A percentile compares a stretch with the other conserved stretches of the same genome.
Evolutionary conservation across 192 early-diverging fungal genomes (phyloP).

Genomic region (Linnemannia schmuckeri): DNA sequence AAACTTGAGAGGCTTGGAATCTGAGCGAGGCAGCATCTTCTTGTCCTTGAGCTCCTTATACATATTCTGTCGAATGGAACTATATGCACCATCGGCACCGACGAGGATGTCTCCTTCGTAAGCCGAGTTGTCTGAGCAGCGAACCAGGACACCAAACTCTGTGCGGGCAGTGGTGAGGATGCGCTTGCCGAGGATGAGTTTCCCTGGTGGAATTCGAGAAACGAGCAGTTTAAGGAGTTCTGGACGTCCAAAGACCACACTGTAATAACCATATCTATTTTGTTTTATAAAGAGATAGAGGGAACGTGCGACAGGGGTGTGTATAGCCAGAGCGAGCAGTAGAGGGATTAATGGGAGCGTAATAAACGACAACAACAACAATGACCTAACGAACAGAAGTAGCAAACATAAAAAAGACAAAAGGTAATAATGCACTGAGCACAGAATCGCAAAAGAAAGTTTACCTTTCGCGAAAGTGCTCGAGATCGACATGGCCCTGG

Average conservation of each 20-base stretch:
- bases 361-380: not conserved
- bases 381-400: not conserved
- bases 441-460: not conserved
- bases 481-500: constrained; percentile 39
- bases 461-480: constrained; percentile 44
- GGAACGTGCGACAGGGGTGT: not conserved
- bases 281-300: not conserved
- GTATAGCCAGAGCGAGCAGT: not conserved
- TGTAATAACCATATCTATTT: constrained; percentile 44
- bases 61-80: constrained; percentile 47
- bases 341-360: not conserved
- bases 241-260: constrained; percentile 42
- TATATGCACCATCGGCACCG: constrained; percentile 57
- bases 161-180: constrained; percentile 30
- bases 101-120: constrained; percentile 55
- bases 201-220: constrained; percentile 25
- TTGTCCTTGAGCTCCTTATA: constrained; percentile 38
- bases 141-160: constrained; percentile 34
- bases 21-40: constrained; percentile 26
- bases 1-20: constrained; percentile 53
- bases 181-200: constrained; percentile 43
- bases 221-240: constrained; percentile 36
- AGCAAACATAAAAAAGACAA: not conserved
- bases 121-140: constrained; percentile 33
- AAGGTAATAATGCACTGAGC: not conserved